Conservation (phyloP, 352 stramenopile genomes). For the Peronosclerospora sorghi region DNA sequence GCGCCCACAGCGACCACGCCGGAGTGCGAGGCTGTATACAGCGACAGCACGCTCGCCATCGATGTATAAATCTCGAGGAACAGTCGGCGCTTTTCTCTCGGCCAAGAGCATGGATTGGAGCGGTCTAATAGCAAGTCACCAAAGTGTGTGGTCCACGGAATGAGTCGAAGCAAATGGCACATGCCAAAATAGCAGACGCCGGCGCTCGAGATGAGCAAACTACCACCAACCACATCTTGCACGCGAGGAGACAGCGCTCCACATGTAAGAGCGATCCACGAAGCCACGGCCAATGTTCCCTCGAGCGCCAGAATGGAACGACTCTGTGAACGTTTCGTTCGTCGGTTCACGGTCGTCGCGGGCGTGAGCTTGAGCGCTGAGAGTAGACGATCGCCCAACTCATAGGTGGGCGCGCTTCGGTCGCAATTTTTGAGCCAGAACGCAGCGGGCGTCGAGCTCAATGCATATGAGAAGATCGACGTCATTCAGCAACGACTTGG, state of each 20-base stretch:
- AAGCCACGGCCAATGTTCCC: slow-evolving; percentile 15
- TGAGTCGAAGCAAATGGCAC: slow-evolving; percentile 28
- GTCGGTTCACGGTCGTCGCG: not conserved
- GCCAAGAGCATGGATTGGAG: slow-evolving; percentile 39
- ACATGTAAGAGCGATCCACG: slow-evolving; percentile 19
- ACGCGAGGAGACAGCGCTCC: slow-evolving; percentile 27
- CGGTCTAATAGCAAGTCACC: slow-evolving; percentile 42
- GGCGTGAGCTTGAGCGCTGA: slow-evolving; percentile 20
- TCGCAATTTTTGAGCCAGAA: slow-evolving; percentile 6
- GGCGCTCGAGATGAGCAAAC: slow-evolving; percentile 38
- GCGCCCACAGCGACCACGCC: slow-evolving; percentile 30
- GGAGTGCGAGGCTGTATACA: slow-evolving; percentile 49
- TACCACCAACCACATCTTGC: slow-evolving; percentile 36
- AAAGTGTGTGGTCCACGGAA: slow-evolving; percentile 9
- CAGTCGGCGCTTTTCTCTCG: slow-evolving; percentile 36
- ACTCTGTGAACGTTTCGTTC: slow-evolving; percentile 10
- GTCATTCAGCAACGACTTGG: no score
- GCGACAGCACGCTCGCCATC: slow-evolving; percentile 57
- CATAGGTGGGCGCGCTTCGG: slow-evolving; percentile 17
- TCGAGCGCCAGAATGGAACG: slow-evolving; percentile 22
- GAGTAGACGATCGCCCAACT: slow-evolving; percentile 51
- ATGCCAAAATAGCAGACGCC: slow-evolving; percentile 36
- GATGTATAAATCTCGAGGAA: slow-evolving; percentile 66
- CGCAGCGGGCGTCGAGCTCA: no score
- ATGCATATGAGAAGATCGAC: no score